Evolutionary conservation across 768 basidiomycete species (phyloP).

Genomic region (Podaxis sp.): DNA sequence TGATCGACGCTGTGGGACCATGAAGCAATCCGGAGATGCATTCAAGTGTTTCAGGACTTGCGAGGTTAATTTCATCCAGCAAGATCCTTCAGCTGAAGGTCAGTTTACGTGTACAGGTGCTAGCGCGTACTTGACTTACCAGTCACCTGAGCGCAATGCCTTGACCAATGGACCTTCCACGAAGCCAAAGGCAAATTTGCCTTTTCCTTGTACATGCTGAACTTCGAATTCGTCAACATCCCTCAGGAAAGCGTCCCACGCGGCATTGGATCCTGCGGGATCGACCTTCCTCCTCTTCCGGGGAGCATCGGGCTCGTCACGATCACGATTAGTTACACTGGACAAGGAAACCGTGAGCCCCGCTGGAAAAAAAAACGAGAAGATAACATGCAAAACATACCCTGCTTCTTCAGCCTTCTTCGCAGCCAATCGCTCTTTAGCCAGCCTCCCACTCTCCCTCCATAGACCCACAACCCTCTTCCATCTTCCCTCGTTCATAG

Average conservation of each 20-base stretch:
- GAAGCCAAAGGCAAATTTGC: constrained; percentile 92
- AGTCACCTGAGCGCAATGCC: constrained; percentile 85
- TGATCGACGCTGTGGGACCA: constrained; percentile 84
- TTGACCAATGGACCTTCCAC: constrained; percentile 95
- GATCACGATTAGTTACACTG: constrained; percentile 16
- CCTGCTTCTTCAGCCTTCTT: constrained; percentile 26
- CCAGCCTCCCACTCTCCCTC: constrained; percentile 73
- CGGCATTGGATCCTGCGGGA: constrained; percentile 32
- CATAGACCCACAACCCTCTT: constrained; percentile 79
- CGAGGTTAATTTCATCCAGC: constrained; percentile 95
- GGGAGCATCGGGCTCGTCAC: constrained; percentile 40
- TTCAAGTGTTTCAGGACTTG: constrained; percentile 92
- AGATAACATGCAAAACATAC: constrained; percentile 23
- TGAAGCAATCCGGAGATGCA: constrained; percentile 87
- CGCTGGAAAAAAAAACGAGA: not conserved
- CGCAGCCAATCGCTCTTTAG: constrained; percentile 57
- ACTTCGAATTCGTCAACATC: constrained; percentile 82
- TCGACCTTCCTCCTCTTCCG: constrained; percentile 74
- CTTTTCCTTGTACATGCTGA: constrained; percentile 84
- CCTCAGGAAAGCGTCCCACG: constrained; percentile 68
- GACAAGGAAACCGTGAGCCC: constrained; percentile 7
- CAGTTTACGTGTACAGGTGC: constrained; percentile 5
- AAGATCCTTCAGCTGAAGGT: constrained; percentile 62
- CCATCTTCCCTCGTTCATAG: constrained; percentile 84
- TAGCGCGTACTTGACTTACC: constrained; percentile 52